Evolutionary conservation across 257 asterid species (phyloP), one percentile per base, ranked within the genome.

Genomic region (Sherardia arvensis): DNA sequence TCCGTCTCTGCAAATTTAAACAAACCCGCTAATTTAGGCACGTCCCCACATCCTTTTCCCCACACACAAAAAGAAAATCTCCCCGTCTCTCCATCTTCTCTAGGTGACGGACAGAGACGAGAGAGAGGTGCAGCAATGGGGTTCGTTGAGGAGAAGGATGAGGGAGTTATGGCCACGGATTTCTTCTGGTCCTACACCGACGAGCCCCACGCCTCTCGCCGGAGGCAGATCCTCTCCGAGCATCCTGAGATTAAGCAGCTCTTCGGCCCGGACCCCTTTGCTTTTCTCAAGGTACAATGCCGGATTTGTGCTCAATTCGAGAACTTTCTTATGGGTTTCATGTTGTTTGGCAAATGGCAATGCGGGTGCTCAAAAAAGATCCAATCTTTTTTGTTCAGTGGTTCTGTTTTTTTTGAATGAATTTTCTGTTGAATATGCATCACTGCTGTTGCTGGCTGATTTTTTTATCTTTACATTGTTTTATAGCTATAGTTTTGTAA

Each of bases 181-280:
- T 91, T 86, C 67, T 88, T 77, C 83, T 91, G 96, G 98, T 88
- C 98, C 12, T 91, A 88, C 49, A 91, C 96, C 25, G 96, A 88
- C 66, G 98, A 91, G 72, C 98, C 96, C 21, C 96, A 91, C 33
- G 91, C 96, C 77, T 82, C 95, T 56, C 95, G 98, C 62, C 79
- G 98, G 53, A 81, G 81, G 53, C 82, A 79, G 78, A 91, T 88
- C 84, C 96, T 91, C 80, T 83, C 98, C 73, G 79, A 88, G 29
- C 79, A 91, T 77, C 98, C 98, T 73, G 94, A 91, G 68, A 91
- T 91, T 71, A 84, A 70, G 72, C 72, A 84, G 1, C 91, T 86
- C 54, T 88, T 85, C 75, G 98, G 98, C 70, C 94, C 98, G 48
- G 96, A 91, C 82, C 94, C 91, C 59, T 80, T 81, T 66, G 93